These are phyloP conservation scores for Eucalyptus shirleyi DNA, from an alignment of 345 rosid species.

Conservation along the genomic window DNA sequence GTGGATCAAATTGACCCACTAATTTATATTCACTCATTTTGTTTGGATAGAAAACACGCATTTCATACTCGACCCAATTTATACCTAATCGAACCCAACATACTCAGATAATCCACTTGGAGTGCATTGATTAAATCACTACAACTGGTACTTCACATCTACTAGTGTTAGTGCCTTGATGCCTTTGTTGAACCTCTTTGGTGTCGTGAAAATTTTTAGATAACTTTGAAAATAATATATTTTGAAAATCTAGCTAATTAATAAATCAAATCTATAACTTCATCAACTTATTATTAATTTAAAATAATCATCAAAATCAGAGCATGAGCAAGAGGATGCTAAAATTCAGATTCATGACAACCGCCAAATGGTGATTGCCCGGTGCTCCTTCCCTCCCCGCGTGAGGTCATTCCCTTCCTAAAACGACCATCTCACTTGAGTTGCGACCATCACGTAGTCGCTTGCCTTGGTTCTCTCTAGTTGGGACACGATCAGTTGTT, in stretches of 20 bases:
- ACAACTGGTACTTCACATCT: background rate
- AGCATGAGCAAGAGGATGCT: background rate
- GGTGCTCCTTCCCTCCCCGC: background rate
- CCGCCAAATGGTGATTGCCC: background rate
- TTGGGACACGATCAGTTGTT: background rate
- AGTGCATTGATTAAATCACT: background rate
- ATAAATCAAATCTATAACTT: background rate
- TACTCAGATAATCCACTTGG: background rate
- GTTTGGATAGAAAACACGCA: background rate
- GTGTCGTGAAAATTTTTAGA: background rate
- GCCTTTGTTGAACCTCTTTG: accelerated
- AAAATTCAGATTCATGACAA: background rate
- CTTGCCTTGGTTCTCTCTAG: background rate
- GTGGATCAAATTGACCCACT: background rate
- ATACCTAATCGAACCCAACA: background rate
- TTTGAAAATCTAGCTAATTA: accelerated
- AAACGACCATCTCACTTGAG: background rate
- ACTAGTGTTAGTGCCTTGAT: background rate
- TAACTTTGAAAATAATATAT: background rate
- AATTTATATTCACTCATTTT: background rate
- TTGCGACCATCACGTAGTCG: background rate
- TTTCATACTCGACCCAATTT: background rate
- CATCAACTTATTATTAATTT: background rate
- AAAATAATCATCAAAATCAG: background rate
- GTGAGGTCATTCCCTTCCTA: background rate